Evolutionary conservation across 2,329 filamentous ascomycete genomes (phyloP), one percentile per base, ranked within the genome.

Genomic region (Pseudogymnoascus sp.): DNA sequence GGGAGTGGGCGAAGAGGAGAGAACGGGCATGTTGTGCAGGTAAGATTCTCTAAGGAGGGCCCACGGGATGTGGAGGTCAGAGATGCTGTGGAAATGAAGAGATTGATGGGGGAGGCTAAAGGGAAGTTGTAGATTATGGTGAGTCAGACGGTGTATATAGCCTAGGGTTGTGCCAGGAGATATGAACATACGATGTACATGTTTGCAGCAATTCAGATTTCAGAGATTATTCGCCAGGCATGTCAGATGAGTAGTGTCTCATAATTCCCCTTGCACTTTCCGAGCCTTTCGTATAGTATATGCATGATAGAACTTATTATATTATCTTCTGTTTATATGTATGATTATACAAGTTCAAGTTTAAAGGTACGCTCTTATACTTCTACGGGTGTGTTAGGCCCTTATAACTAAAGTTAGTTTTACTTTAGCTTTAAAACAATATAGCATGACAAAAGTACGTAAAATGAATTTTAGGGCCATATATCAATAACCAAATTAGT

Each of bases 11-110:
- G 82, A 60, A 79, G 78, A 0, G 86, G 86, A 0, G 86, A 88
- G 66, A 78, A 74, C 72, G 79, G 85, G 67, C 78, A 79, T n/a
- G 84, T 87, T 6, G 81, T 87, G 14, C 66, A 88, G 65, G 80
- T 85, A 3, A 76, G 74, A 61, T 84, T 86, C 70, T 72, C 66
- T 6, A 82, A 78, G 71, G 81, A 75, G 0, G 82, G 79, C 1
- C 82, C 83, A 22, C 76, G 74, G 50, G 73, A 83, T 63, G 76
- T 87, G 1, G 82, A 87, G 72, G 77, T 88, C 2, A 53, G 46
- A 2, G 46, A 53, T 2, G 46, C 46, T 3, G 24, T 19, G 46
- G 46, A 53, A 31, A 53, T 53, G 46, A 53, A 53, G n/a, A 28
- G 26, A 19, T 31, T 53, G 14, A 53, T 53, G 46, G n/a, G n/a